Conservation (phyloP, 768 basidiomycete species). For the Phylloporus sp. region DNA sequence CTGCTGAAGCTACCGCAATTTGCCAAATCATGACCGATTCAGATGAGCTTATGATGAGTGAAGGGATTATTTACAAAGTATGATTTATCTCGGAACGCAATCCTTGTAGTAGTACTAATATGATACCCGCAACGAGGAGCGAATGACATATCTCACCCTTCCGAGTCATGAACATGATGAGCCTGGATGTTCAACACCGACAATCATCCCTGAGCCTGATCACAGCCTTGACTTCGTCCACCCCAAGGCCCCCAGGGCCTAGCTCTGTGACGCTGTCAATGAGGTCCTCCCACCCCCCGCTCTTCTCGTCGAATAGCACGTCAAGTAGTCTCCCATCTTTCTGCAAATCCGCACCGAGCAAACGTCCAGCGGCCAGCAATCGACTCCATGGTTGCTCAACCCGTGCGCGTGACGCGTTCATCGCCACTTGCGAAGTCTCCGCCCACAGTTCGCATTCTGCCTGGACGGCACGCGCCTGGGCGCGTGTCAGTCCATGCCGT, state of each 20-base stretch:
- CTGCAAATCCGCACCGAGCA: conserved; percentile 55
- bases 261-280: conserved; percentile 44
- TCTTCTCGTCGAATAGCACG: conserved; percentile 14
- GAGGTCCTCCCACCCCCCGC: conserved; percentile 49
- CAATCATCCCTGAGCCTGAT: conserved; percentile 46
- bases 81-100: conserved; percentile 30
- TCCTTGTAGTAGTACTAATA: neutral
- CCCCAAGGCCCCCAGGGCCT: conserved; percentile 57
- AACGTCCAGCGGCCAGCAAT: conserved; percentile 63
- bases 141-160: neutral
- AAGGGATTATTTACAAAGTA: conserved; percentile 82
- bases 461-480: conserved; percentile 57
- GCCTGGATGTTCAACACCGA: conserved; percentile 12
- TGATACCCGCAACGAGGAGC: neutral
- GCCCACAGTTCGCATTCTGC: conserved; percentile 82
- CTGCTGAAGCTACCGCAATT: conserved; percentile 70
- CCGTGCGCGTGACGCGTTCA: conserved; percentile 44
- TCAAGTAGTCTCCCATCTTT: conserved; percentile 31
- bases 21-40: conserved; percentile 71
- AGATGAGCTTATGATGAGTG: conserved; percentile 81
- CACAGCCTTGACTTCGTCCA: conserved; percentile 58
- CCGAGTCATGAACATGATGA: too few relatives aligned
- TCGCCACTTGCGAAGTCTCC: conserved; percentile 65
- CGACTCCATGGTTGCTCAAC: conserved; percentile 76
- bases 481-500: conserved; percentile 19